Percentiles rank a stretch among this genome's conserved stretches.
Evolutionary conservation across 192 early-diverging fungal species (phyloP).

Genomic region (Entrophospora sp.): DNA sequence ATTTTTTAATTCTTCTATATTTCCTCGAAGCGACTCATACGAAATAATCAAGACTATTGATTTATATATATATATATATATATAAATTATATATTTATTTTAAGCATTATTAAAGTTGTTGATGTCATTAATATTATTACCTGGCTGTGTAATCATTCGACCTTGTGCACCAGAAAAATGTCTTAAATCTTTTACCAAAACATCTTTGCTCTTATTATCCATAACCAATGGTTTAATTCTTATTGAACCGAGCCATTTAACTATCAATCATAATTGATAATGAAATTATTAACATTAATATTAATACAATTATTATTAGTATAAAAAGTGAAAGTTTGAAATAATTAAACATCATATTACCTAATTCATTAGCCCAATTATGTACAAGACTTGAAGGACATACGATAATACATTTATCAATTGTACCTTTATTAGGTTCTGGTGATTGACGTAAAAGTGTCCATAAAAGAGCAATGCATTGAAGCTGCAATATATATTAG

Average conservation of each 20-base stretch:
- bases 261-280: slow-evolving; percentile 11
- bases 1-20: slow-evolving; percentile 64
- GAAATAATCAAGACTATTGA: slow-evolving; percentile 86
- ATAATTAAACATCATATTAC: slow-evolving; percentile 15
- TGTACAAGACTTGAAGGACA: slow-evolving; percentile 92
- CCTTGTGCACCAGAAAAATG: slow-evolving; percentile 80
- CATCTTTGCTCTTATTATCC: slow-evolving; percentile 87
- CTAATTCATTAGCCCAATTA: slow-evolving; percentile 98
- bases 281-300: background rate
- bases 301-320: background rate
- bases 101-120: no score
- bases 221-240: slow-evolving; percentile 80
- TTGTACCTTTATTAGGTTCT: slow-evolving; percentile 77
- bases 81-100: no score
- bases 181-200: slow-evolving; percentile 64
- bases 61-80: background rate
- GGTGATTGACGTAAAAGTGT: slow-evolving; percentile 91
- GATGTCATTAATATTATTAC: no score
- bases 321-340: background rate
- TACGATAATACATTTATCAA: slow-evolving; percentile 94
- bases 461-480: slow-evolving; percentile 96
- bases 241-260: slow-evolving; percentile 86
- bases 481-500: no score
- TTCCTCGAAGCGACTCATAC: slow-evolving; percentile 87
- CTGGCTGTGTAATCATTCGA: slow-evolving; percentile 72